Base-by-base conservation (phyloP, 805 yeast genomes). In the Schwanniomyces pseudopolymorphus region DNA sequence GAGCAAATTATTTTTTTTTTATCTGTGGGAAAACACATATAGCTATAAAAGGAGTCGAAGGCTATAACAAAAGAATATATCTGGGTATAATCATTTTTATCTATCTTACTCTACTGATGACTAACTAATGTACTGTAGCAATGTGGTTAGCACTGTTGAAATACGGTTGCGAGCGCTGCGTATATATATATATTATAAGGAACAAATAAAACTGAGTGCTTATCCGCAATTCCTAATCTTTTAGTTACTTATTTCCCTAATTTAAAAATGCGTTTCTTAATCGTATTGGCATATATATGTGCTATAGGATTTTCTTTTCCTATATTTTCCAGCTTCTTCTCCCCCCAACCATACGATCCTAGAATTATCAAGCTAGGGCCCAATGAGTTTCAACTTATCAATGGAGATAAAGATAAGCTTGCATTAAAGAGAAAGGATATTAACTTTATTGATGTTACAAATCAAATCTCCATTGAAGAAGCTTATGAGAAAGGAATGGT, bases 381-480 rank as follows among this genome's bases (percentile, higher is more conserved):
- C 6, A 50, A 55, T 20, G 53, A 61, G 4, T 71, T 51, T 48
- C 53, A 54, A 42, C 39, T 69, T 2, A 68, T 68, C n/a, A 52
- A 66, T 10, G 39, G 39, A 36, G 80, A 75, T 49, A 47, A 50
- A 6, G 69, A 65, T 9, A 75, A 74, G 50, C 53, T 66, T 46
- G 44, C 51, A 4, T 59, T 69, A 45, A 62, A 55, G 45, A 61
- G 79, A 43, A 60, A 69, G 33, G 83, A 84, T 42, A 62, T 73
- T 27, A 75, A 70, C 21, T 86, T 84, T 59, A 79, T 87, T 52
- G 92, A 86, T 64, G 74, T 85, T 26, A 84, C 92, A 8, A 70
- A 72, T 46, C 61, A 58, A n/a, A 52, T 72, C n/a, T 59, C 69
- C 14, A 57, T 70, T 11, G 67, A 69, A 26, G 69, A 62, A 20